Base-by-base conservation (phyloP, 2,329 filamentous ascomycete species). In the Neurospora sp. region DNA sequence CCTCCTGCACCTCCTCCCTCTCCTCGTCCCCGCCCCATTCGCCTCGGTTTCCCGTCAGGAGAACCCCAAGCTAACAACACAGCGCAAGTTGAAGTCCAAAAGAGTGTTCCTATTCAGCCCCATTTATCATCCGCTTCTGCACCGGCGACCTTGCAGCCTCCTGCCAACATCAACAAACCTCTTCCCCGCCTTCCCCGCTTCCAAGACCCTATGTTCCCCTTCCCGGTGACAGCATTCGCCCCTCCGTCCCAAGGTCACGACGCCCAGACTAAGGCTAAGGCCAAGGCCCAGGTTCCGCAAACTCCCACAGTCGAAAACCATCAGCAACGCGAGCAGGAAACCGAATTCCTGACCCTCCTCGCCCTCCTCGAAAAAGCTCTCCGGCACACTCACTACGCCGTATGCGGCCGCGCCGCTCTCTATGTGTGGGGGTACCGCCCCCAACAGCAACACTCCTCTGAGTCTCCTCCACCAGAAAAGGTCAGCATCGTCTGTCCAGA, bases 381-480 rank as follows among this genome's bases (percentile, higher is more conserved):
- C 23, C 73, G 74, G 19, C 81, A 84, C 74, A 78, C 83, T 1
- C 81, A 79, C 23, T 86, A 85, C 74, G 81, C 81, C 11, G 79
- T 87, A 57, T 80, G 77, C 72, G 85, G 85, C 28, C 77, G 80
- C 28, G 79, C 80, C 0, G 83, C 83, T 12, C 77, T 87, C 71
- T 74, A 78, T 3, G 79, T 82, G 66, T 82, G 84, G 77, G 84
- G 83, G 66, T 81, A 78, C 71, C 46, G 46, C 46, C 23, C 15
- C 5, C 33, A 36, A 36, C 33, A 36, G 33, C 6, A 36, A 36
- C 6, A 36, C 33, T 36, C 33, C 33, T 36, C 33, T 0, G 0
- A 5, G 2, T 52, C 43, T 17, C 8, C 19, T 12, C 67, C 73
- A 4, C 78, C 79, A 0, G 72, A 73, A 5, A 75, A 79, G 66